Base-by-base conservation (phyloP, 2,329 filamentous ascomycete genomes). In the Cladobotryum mycophilum region DNA sequence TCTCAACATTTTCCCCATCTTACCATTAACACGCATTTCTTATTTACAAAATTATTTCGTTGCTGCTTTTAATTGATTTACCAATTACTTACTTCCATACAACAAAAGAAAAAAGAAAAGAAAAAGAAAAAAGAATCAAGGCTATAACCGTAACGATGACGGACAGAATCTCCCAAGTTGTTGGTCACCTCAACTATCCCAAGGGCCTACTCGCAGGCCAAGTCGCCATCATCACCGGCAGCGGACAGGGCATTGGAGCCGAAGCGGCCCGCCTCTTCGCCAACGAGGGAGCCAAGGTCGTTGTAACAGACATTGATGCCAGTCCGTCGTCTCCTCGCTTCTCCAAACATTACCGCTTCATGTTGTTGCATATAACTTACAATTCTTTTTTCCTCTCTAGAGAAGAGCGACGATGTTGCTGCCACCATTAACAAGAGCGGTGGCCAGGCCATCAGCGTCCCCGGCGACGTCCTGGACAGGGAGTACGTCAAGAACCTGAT, bases 231-330 rank as follows among this genome's bases (percentile, higher is more conserved):
- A 86, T 95, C 66, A 96, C 90, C 2, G 89, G 89, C 41, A 83
- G 84, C 15, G 89, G 88, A 8, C 89, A 95, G 67, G 90, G 90
- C 53, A 95, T 95, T 65, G 90, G 89, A 20, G 90, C 89, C 25
- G 90, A 95, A 70, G 78, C 85, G 33, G 89, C 89, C 7, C 78
- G 84, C 9, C 71, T 95, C 3, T 95, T 95, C 62, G 89, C 88
- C 12, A 92, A 90, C 53, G 89, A 96, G 69, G 90, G 90, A 20
- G 89, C 89, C 14, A 89, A 85, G 65, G 89, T 95, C 1, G 75
- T 95, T 11, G 76, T 95, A 42, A 85, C 88, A 20, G 90, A 95
- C 70, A 89, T 95, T 54, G 90, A 95, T 68, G 80, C 69, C 35
- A 72, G 85, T 88, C 64, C 53, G 76, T 64, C 13, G 11, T 42